Conservation (phyloP, 2,329 filamentous ascomycete species). For the Atkinsonella texensis region DNA sequence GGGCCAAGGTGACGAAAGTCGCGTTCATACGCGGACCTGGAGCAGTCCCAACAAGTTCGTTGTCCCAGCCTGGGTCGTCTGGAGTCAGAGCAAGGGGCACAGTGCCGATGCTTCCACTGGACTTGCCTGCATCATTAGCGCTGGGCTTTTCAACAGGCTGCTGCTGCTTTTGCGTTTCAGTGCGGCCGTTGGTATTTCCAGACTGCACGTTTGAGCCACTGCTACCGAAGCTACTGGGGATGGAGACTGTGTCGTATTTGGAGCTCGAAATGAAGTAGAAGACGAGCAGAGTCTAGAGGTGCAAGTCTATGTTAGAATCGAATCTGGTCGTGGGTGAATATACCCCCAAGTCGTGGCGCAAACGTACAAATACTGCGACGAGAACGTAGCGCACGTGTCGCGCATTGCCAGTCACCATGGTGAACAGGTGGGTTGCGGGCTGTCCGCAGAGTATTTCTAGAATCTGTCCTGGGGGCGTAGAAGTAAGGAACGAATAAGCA, state of each 20-base stretch:
- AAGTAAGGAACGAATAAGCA: too few species aligned
- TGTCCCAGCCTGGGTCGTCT: conserved; percentile 38
- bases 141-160: conserved; percentile 8
- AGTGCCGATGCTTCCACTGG: conserved; percentile 13
- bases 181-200: not conserved
- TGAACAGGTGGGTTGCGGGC: conserved; percentile 11
- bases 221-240: conserved; percentile 7
- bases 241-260: conserved; percentile 30
- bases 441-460: not conserved
- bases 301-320: not conserved
- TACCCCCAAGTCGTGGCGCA: not conserved
- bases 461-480: not conserved
- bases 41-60: conserved; percentile 38
- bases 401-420: conserved; percentile 55
- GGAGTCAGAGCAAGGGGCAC: conserved; percentile 41
- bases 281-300: conserved; percentile 47
- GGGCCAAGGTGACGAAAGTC: conserved; percentile 90
- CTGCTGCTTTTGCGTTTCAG: conserved; percentile 2
- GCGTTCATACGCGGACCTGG: conserved; percentile 79
- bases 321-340: not conserved
- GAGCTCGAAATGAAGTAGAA: conserved; percentile 70
- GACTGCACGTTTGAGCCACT: not conserved
- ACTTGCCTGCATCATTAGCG: conserved; percentile 13
- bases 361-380: conserved; percentile 70
- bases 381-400: conserved; percentile 69